phyloP scores from a whole-genome alignment of 2,329 filamentous ascomycete genomes.

The Sphaceloma murrayae region DNA sequence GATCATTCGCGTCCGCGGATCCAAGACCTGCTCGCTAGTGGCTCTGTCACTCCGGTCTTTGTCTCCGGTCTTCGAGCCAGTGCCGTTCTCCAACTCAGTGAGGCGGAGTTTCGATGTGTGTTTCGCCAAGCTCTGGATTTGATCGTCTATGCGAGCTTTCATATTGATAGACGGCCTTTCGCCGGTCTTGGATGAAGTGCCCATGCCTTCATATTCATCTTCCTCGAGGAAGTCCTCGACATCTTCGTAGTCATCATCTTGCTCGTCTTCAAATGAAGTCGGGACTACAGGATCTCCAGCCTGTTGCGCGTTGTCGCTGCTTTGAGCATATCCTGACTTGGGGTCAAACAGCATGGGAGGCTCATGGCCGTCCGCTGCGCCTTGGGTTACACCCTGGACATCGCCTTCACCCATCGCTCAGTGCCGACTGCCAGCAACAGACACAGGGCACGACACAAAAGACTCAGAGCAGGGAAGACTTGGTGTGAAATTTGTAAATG shows the following conservation, averaged over 20 bases:
- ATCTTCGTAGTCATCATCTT: conserved; percentile 13
- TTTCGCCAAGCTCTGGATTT: conserved; percentile 71
- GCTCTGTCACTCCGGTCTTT: conserved; percentile 90
- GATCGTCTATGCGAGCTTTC: conserved; percentile 68
- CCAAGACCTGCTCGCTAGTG: conserved; percentile 88
- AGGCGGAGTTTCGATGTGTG: conserved; percentile 81
- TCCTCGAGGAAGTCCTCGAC: conserved; percentile 7
- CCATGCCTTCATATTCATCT: not conserved
- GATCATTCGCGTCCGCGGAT: conserved; percentile 90
- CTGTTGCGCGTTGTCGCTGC: not conserved
- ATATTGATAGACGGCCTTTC: conserved; percentile 68
- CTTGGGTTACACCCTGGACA: too few relatives aligned
- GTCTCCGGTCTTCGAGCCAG: conserved; percentile 45
- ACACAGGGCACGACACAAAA: too few relatives aligned
- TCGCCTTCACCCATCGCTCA: too few relatives aligned
- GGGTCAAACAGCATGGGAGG: conserved; percentile 4
- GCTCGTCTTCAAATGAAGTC: too few relatives aligned
- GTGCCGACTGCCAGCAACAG: too few relatives aligned
- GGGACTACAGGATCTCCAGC: too few relatives aligned
- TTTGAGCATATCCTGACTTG: not conserved
- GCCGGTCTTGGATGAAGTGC: conserved; percentile 19
- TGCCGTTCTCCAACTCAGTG: conserved; percentile 50
- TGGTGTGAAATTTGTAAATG: too few relatives aligned
- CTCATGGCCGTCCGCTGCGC: not conserved
- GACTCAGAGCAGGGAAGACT: too few relatives aligned